A percentile compares a stretch with the other conserved stretches of the same genome.
Evolutionary conservation across 2,329 filamentous ascomycete species (phyloP).

Genomic region (Colletotrichum filicis): DNA sequence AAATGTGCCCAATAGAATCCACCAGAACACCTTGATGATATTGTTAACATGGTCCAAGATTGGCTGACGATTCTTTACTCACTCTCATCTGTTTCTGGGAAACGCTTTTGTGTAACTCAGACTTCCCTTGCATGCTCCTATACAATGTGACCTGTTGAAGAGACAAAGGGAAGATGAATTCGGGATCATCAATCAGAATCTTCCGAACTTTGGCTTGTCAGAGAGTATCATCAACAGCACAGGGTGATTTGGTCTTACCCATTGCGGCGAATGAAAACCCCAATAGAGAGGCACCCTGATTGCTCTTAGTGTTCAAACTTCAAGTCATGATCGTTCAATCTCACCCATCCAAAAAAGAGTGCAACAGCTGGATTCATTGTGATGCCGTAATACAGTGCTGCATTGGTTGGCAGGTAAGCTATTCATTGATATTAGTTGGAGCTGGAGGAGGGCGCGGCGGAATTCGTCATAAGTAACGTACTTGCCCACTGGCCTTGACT

Average conservation of each 20-base stretch:
- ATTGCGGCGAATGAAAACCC: slow-evolving; percentile 61
- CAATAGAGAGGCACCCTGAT: slow-evolving; percentile 19
- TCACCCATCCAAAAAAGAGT: slow-evolving; percentile 69
- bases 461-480: not conserved
- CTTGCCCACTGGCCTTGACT: slow-evolving; percentile 33
- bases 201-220: slow-evolving; percentile 47
- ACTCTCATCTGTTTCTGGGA: slow-evolving; percentile 28
- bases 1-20: slow-evolving; percentile 60
- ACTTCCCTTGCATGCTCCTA: slow-evolving; percentile 30
- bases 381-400: slow-evolving; percentile 66
- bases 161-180: slow-evolving; percentile 44
- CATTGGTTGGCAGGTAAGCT: slow-evolving; percentile 46
- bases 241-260: slow-evolving; percentile 43
- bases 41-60: not conserved
- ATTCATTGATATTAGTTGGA: not conserved
- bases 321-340: slow-evolving; percentile 61
- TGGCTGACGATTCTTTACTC: not conserved
- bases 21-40: slow-evolving; percentile 64
- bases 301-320: not conserved
- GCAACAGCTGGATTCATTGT: slow-evolving; percentile 63
- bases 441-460: fast-evolving
- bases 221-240: not conserved
- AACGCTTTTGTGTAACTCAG: slow-evolving; percentile 18
- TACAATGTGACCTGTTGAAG: slow-evolving; percentile 30
- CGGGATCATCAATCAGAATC: slow-evolving; percentile 68